These are phyloP conservation scores for Pilobolus umbonatus DNA, from an alignment of 192 early-diverging fungal species.

Conservation along the genomic window DNA sequence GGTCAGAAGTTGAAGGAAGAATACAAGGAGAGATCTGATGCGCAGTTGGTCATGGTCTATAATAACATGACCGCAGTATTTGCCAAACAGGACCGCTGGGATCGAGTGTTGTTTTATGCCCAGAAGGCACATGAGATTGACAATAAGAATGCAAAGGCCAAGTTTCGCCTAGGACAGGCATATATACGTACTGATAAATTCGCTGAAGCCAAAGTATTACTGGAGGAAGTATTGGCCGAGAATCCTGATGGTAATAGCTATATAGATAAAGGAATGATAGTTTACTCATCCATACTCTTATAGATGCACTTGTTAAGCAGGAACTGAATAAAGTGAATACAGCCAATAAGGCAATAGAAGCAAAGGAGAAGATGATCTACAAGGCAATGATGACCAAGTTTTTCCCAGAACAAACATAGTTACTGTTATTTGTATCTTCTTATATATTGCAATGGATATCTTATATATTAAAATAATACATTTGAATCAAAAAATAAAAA, in stretches of 20 bases:
- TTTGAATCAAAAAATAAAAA: background rate
- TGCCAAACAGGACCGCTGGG: constrained; percentile 18
- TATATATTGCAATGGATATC: background rate
- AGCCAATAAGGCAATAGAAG: constrained; percentile 1
- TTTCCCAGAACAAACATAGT: constrained; percentile 2
- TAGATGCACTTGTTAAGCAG: constrained; percentile 27
- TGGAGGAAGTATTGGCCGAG: background rate
- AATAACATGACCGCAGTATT: constrained; percentile 25
- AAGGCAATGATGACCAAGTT: constrained; percentile 21
- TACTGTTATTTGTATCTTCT: background rate
- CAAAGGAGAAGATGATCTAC: constrained; percentile 14
- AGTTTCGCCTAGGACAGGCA: constrained; percentile 23
- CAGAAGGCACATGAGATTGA: constrained; percentile 9
- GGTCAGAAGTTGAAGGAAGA: constrained; percentile 13
- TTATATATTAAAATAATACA: background rate
- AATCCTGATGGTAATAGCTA: constrained; percentile 16
- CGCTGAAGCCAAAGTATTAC: constrained; percentile 10
- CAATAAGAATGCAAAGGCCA: constrained; percentile 15
- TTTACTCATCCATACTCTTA: constrained; percentile 5
- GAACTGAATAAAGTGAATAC: constrained; percentile 7
- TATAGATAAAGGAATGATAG: background rate
- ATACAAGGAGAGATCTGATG: constrained; percentile 4
- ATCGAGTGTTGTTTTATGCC: constrained; percentile 12
- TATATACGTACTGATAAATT: constrained; percentile 7
- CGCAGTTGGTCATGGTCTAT: constrained; percentile 24